These are phyloP conservation scores for Fusarium proliferatum DNA, from an alignment of 2,329 filamentous ascomycete genomes.

Conservation along the genomic window DNA sequence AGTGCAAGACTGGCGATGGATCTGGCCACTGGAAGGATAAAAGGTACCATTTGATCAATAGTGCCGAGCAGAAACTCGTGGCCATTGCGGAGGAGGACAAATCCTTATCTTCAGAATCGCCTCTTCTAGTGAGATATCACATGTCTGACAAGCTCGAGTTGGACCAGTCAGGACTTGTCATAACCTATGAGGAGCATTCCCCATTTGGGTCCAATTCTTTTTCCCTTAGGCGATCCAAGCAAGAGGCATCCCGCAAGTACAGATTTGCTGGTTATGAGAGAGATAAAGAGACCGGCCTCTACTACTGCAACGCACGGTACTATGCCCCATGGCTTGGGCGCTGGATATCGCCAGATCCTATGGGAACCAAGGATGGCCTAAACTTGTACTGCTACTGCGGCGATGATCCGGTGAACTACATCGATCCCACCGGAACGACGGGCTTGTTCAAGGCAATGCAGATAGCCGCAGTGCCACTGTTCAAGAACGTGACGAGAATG, in stretches of 20 bases:
- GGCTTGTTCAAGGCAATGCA: rapidly evolving
- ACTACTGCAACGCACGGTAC: not conserved
- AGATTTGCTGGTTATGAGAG: rapidly evolving
- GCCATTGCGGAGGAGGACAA: not conserved
- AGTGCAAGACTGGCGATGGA: not conserved
- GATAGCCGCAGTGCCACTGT: rapidly evolving
- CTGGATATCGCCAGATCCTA: not conserved
- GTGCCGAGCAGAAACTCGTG: not conserved
- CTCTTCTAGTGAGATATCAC: not conserved
- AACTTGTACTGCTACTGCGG: not conserved
- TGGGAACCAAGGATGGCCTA: not conserved
- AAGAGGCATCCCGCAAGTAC: not conserved
- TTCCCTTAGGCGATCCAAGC: not conserved
- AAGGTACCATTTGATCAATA: rapidly evolving
- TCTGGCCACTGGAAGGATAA: not conserved
- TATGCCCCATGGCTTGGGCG: not conserved
- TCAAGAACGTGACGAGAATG: rapidly evolving
- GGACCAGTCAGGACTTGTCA: not conserved
- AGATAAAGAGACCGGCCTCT: not conserved
- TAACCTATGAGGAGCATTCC: not conserved
- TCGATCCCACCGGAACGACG: not conserved
- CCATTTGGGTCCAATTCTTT: rapidly evolving
- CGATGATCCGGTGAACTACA: not conserved
- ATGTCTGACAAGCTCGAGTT: not conserved
- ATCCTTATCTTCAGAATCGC: rapidly evolving